Percentiles rank a stretch among this genome's conserved stretches.
These are phyloP conservation scores for Vaccinium myrtillus DNA, from an alignment of 148 eudicot genomes.

Conservation along the genomic window DNA sequence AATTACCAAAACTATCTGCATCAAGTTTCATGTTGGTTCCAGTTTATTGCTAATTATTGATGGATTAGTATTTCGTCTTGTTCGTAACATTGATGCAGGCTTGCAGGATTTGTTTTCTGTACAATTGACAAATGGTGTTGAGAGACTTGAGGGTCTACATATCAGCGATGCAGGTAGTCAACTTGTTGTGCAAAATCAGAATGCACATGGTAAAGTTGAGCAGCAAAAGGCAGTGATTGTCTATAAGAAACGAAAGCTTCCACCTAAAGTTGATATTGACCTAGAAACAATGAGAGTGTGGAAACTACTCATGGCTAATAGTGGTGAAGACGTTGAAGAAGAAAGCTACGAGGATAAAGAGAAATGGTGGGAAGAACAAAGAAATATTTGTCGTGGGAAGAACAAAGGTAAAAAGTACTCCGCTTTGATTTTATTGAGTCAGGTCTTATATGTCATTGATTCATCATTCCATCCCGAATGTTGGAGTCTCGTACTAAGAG, in stretches of 20 bases:
- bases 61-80: neutral
- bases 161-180: neutral
- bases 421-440: neutral
- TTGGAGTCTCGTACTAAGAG: too few relatives aligned
- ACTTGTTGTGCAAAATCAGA: conserved; percentile 9
- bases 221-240: conserved; percentile 1
- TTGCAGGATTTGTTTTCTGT: neutral
- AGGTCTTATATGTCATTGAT: neutral
- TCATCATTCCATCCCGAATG: too few relatives aligned
- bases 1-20: neutral
- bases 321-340: conserved; percentile 70
- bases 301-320: conserved; percentile 74
- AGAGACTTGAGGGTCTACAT: conserved; percentile 9
- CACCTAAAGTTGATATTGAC: conserved; percentile 88
- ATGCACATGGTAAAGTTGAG: neutral
- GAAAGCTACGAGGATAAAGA: conserved; percentile 83
- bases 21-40: neutral
- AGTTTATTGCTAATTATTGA: neutral
- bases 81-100: conserved; percentile 15
- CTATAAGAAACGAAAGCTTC: conserved; percentile 46
- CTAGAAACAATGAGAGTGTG: conserved; percentile 88
- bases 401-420: conserved; percentile 49
- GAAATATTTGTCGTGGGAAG: conserved; percentile 63
- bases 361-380: conserved; percentile 93
- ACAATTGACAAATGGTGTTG: conserved; percentile 11